Evolutionary conservation across 495 filamentous ascomycete species (phyloP), one percentile per base, ranked within the genome.

Genomic region (Aspergillus olivimuriae): DNA sequence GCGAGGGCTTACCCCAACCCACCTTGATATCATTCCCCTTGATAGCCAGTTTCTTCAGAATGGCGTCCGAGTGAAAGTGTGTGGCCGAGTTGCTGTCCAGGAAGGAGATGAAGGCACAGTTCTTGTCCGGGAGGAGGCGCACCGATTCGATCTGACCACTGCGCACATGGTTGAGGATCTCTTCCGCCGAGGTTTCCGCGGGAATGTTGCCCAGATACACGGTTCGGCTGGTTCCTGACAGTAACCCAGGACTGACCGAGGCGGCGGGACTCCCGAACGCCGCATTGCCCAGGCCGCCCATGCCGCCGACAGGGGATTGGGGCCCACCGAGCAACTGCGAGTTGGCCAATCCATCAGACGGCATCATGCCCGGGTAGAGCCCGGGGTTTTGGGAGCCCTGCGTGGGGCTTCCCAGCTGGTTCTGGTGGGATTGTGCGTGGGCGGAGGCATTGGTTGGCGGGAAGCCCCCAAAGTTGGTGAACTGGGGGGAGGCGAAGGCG

Each of bases 71-170:
- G 72, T 98, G 92, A 69, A 98, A 98, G 63, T 98, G 92, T 17
- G 89, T 95, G 35, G 92, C 92, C 20, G 94, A 95, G 69, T 87
- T 91, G 49, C 89, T 87, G 57, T 98, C 92, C 50, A 97, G 73
- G 68, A 98, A 98, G 10, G 92, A 98, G 57, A 98, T 98, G 72
- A 98, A 98, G 47, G 92, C 92, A 65, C 92, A 98, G 73, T 97
- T 98, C 86, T 97, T 98, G 69, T 98, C 92, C 14, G 90, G 87
- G 26, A 98, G 77, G 50, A 97, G 75, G 48, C 92, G 82, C 28
- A 97, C 92, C 18, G 94, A 97, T 71, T 98, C 92, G 63, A 98
- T 98, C 56, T 96, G 94, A 24, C 92, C 92, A 64, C 94, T 97
- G 37, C 92, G 82, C 39, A 98, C 92, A 58, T 98, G 92, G 48